Percentiles rank a stretch among this genome's conserved stretches.
Evolutionary conservation across 2,329 filamentous ascomycete genomes (phyloP).

Genomic region (Blumeriella jaapii): DNA sequence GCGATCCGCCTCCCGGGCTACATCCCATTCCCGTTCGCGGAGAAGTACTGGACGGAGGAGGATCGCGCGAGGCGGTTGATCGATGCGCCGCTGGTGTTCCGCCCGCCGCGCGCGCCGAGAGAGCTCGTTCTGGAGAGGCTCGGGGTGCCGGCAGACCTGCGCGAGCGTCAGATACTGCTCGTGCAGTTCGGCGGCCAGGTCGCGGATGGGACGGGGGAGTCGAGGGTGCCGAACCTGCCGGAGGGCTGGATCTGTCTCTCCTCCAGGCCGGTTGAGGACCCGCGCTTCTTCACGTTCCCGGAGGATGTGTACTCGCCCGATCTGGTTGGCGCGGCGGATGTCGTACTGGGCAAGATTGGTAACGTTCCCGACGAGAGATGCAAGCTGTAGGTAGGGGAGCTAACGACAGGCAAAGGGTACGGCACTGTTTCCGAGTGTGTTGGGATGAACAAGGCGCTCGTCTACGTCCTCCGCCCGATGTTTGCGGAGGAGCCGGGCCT

Average conservation of each 20-base stretch:
- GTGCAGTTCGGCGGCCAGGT: slow-evolving; percentile 4
- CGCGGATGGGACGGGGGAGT: neutral
- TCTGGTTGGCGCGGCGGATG: slow-evolving; percentile 1
- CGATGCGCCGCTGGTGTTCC: slow-evolving; percentile 3
- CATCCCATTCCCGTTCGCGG: slow-evolving; percentile 1
- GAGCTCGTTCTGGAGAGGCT: neutral
- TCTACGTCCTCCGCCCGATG: slow-evolving; percentile 3
- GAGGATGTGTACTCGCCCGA: slow-evolving; percentile 5
- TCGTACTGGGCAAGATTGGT: slow-evolving; percentile 3
- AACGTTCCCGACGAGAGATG: too few relatives aligned
- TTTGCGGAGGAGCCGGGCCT: slow-evolving; percentile 4
- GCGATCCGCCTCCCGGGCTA: slow-evolving; percentile 1
- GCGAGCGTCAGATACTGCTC: neutral
- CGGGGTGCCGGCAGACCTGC: neutral
- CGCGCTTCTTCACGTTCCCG: slow-evolving; percentile 2
- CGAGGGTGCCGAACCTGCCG: neutral
- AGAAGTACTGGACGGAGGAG: neutral
- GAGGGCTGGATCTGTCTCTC: slow-evolving; percentile 5
- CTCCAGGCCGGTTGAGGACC: neutral
- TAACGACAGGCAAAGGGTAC: too few relatives aligned
- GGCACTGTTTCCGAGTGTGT: slow-evolving; percentile 5
- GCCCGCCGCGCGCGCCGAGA: neutral
- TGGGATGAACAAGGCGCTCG: slow-evolving; percentile 3
- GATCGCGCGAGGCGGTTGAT: neutral
- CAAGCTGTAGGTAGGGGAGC: too few relatives aligned